Base-by-base conservation (phyloP, 352 stramenopile species). In the Globisporangium acanthophoron region DNA sequence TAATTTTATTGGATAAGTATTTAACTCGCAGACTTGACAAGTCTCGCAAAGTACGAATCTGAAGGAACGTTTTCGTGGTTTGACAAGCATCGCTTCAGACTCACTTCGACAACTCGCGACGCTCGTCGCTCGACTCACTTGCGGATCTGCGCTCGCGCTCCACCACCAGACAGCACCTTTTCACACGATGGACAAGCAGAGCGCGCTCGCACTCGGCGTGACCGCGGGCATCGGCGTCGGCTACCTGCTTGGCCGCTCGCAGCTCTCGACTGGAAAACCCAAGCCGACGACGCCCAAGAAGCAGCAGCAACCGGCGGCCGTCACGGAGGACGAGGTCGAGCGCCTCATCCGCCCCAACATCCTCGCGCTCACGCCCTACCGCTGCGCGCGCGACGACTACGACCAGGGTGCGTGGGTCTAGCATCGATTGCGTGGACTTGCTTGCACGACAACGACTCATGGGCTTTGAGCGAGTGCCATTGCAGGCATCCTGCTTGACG, bases 351-450 rank as follows among this genome's bases (percentile, higher is more conserved):
- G 97, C n/a, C 87, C 90, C 52, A 99, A 99, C 76, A 98, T 99
- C 61, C 70, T 98, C 44, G 73, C 85, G 39, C 78, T 99, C 47
- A 94, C 92, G 52, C 96, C 97, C 4, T 99, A 99, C 71, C 93
- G 96, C 39, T 99, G 97, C 66, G 97, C 97, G 7, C 88, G 97
- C 44, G 97, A 99, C 64, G 95, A 98, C 73, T 98, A 98, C 74
- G 78, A 94, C 61, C 61, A 91, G 69, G 87, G 86, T 87, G 13
- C 41, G 51, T 7, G 11, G 15, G 13, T 5, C 39, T 29, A 12
- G 33, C 33, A 37, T 0, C 33, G 33, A 37, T 27, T 27, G 24
- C 24, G 52, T 4, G 24, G 9, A 9, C 12, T 44, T 29, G 16
- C 20, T 49, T 29, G 24, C 24, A 27, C 24, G 33, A 37, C 6